Base-by-base conservation (phyloP, 2,329 filamentous ascomycete species). In the Aspergillus candidus region DNA sequence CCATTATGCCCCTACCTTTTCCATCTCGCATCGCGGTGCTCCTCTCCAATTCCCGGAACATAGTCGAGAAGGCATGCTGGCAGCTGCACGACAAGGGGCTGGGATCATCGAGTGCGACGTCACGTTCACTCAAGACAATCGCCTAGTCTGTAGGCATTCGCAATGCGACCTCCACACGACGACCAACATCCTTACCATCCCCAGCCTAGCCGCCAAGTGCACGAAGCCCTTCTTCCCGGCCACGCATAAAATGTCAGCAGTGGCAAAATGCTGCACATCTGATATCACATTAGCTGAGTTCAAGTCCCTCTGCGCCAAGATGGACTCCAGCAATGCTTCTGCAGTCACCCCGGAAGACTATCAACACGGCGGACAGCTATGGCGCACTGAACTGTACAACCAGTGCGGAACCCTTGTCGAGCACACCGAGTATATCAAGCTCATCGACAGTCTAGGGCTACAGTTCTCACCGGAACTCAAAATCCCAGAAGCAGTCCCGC, bases 141-240 rank as follows among this genome's bases (percentile, higher is more conserved):
- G 49, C 35, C 51, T 54, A 11, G 51, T 54, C 15, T 54, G 51
- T 32, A 49, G 51, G 7, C 51, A 54, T 36, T 54, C 49, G n/a
- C 51, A 54, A 35, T 54, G 51, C 35, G 51, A 54, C 35, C 42
- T 54, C 22, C 51, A 54, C 44, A 52, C 49, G 1, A 54, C 51
- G 22, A 54, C 51, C 43, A 44, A 54, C 42, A 54, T 54, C 44
- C 47, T 54, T 10, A 41, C 47, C 34, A 49, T 48, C 32, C 51
- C 51, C 13, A 46, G 50, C 32, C 45, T 54, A 8, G 51, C 51
- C 2, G 50, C 47, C 7, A 54, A 54, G 29, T 54, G 51, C 44
- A 50, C 43, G 13, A 38, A 31, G 2, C 51, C 51, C 11, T 54
- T 54, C 47, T 17, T 43, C 40, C 49, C 51, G 11, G 51, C 51